Percentiles rank a stretch among this genome's conserved stretches.
Evolutionary conservation across 495 filamentous ascomycete genomes (phyloP).

Genomic region (Bryoglossum gracile): DNA sequence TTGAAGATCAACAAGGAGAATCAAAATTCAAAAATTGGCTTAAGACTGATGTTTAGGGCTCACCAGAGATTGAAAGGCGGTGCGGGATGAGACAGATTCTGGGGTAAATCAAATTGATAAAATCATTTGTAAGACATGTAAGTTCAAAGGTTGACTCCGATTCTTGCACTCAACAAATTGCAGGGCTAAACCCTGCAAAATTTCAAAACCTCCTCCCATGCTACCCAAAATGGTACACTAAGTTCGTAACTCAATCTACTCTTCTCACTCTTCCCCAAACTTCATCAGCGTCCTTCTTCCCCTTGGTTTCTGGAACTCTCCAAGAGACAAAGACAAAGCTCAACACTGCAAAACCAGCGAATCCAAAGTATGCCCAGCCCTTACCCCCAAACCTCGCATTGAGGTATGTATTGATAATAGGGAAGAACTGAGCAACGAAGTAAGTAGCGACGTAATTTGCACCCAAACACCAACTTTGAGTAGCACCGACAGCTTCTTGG

Average conservation of each 20-base stretch:
- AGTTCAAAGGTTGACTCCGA: too few relatives aligned
- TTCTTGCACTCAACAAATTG: too few relatives aligned
- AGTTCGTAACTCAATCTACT: conserved; percentile 36
- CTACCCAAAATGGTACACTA: too few relatives aligned
- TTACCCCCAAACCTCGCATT: conserved; percentile 51
- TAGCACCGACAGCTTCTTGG: conserved; percentile 79
- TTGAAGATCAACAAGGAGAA: too few relatives aligned
- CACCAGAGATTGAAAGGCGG: too few relatives aligned
- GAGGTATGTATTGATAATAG: conserved; percentile 66
- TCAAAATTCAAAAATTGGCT: too few relatives aligned
- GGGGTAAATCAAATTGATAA: too few relatives aligned
- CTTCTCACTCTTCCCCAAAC: conserved; percentile 72
- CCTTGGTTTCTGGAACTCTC: conserved; percentile 77
- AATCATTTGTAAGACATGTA: too few relatives aligned
- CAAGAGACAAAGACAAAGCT: conserved; percentile 58
- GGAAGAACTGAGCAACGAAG: conserved; percentile 88
- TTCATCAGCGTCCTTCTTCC: conserved; percentile 72
- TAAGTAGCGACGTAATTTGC: conserved; percentile 92
- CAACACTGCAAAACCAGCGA: conserved; percentile 62
- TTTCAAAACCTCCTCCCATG: too few relatives aligned
- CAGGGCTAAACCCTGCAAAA: too few relatives aligned
- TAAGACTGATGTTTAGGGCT: too few relatives aligned
- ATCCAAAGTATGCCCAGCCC: conserved; percentile 83
- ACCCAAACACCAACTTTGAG: conserved; percentile 75
- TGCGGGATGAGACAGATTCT: too few relatives aligned